Evolutionary conservation across 352 stramenopile genomes (phyloP), one percentile per base, ranked within the genome.

Genomic region (Phytophthora europaea): DNA sequence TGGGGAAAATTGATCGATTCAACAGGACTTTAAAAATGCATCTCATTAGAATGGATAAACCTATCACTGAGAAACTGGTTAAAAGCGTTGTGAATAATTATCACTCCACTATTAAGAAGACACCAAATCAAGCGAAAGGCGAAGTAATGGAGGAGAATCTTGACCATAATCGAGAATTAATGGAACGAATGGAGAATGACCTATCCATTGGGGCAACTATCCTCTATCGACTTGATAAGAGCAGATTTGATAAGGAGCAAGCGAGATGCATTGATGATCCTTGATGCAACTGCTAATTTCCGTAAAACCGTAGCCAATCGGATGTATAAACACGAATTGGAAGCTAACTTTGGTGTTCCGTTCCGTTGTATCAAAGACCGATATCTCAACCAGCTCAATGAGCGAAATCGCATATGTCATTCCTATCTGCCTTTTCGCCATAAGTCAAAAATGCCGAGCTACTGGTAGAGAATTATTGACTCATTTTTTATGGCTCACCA

Each of bases 181-280:
- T 47, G 4, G 38, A n/a, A 18, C 38, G 38, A 16, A n/a, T 47
- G 15, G 38, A 16, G 13, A 47, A 47, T 47, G 38, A 47, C 10
- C 38, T 20, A 43, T 43, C 34, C 8, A 52, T 66, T 9, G 59
- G 47, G 1, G 28, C 45, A 38, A 59, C n/a, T 15, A 47, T 66
- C 3, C 22, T 66, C 15, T 57, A 66, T 56, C 45, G 15, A 6
- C 20, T 61, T 8, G 43, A 61, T 31, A 61, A 61, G 34, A 4
- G 23, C 13, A 61, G 12, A 47, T 66, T 66, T 48, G 59, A 59
- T 48, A 66, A 58, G 16, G 31, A 66, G 50, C 15, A 20, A 6
- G 47, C 48, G 22, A 33, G 43, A 65, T 65, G 58, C n/a, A n/a
- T n/a, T n/a, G n/a, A n/a, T n/a, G n/a, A n/a, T n/a, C n/a, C n/a